Base-by-base conservation (phyloP, 805 yeast species). In the Wickerhamomyces kurtzmanii region DNA sequence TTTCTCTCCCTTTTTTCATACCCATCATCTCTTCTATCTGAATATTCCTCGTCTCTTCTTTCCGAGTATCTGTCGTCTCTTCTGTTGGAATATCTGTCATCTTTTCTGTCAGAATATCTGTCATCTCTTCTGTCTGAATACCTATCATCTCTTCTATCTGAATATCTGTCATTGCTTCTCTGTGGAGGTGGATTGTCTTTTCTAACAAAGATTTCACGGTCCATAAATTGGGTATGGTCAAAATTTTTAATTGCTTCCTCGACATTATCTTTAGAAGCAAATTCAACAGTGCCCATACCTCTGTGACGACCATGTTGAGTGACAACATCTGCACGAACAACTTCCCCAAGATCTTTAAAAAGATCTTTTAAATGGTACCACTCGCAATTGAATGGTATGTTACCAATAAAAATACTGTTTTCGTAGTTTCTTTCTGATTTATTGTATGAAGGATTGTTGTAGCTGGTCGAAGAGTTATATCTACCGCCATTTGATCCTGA, bases 251-350 rank as follows among this genome's bases (percentile, higher is more conserved):
- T 83, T 9, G 96, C 96, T 15, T 59, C 64, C 26, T 62, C 65
- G 5, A 84, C 95, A 31, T 74, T 79, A 12, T 68, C 75, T 34
- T 64, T 63, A 32, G 61, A 60, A 9, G 73, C 60, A 45, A 78
- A 87, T 53, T 86, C 96, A 23, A 86, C 95, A 15, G 94, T 83
- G 22, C 87, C 89, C 89, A 79, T 80, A 37, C 94, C 94, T 56
- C 89, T 66, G 47, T 85, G 78, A 45, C 79, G 79, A 31, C 93
- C 93, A 41, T 77, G 71, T 35, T 71, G 66, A 3, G 77, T 75
- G 24, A 85, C 78, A 29, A 87, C 77, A 51, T 86, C 96, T 4
- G 95, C 94, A 38, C 83, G 69, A 13, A 76, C 65, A 30, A 86
- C 79, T 17, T 64, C 68, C 24, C 86, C 86, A 22, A 68, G 67